These are phyloP conservation scores for Prototheca wickerhamii DNA, from an alignment of 163 green algal genomes.

Conservation along the genomic window DNA sequence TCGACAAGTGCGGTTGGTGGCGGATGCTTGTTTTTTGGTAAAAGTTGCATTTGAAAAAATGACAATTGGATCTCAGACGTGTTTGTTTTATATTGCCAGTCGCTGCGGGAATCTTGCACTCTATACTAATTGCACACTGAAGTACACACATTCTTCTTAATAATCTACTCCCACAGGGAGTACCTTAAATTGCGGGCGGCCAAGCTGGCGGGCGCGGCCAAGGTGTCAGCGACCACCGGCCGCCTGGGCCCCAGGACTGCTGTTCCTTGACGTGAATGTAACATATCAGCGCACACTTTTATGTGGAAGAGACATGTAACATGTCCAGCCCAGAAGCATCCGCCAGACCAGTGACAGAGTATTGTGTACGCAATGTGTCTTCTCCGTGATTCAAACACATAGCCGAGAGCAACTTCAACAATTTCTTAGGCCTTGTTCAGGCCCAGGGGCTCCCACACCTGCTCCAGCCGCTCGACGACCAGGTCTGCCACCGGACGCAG, in stretches of 20 bases:
- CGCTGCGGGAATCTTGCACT: too few species aligned
- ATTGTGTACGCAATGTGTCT: too few species aligned
- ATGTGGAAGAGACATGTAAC: not conserved
- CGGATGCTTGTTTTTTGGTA: not conserved
- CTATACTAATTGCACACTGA: too few species aligned
- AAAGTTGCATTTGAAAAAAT: not conserved
- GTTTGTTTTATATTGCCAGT: not conserved
- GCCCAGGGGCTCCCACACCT: constrained; percentile 11
- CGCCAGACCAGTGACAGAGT: not conserved
- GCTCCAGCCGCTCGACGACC: constrained; percentile 31
- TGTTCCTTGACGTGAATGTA: not conserved
- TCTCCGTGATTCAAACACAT: too few species aligned
- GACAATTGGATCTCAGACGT: not conserved
- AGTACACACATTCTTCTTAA: too few species aligned
- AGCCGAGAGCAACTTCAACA: too few species aligned
- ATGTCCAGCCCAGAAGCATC: not conserved
- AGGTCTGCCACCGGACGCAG: constrained; percentile 40
- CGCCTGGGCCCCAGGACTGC: too few species aligned
- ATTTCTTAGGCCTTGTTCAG: not conserved
- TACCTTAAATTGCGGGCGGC: constrained; percentile 1
- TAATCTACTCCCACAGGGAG: constrained; percentile 1
- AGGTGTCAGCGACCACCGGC: not conserved
- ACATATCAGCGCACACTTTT: not conserved
- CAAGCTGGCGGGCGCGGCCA: not conserved
- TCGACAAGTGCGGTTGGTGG: not conserved